Conservation (phyloP, 225 moss, liverwort and hornwort genomes). For the Pseudoscleropodium purum region DNA sequence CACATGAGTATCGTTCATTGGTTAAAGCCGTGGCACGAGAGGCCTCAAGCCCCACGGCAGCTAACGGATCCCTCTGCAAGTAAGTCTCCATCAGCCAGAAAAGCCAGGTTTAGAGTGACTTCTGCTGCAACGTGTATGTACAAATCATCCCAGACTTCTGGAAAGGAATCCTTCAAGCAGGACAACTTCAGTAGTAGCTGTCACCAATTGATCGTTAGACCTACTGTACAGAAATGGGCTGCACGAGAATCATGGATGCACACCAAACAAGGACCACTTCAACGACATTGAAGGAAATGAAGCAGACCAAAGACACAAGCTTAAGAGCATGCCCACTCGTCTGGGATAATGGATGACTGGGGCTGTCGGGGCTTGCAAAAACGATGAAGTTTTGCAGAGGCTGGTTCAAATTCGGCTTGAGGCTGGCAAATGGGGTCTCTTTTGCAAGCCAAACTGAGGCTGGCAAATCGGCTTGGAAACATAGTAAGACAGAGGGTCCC, state of each 20-base stretch:
- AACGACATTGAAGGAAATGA: not conserved
- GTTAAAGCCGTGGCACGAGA: not conserved
- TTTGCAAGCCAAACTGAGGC: no score
- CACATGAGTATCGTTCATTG: not conserved
- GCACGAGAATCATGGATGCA: not conserved
- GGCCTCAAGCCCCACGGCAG: no score
- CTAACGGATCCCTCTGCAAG: not conserved
- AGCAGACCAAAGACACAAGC: not conserved
- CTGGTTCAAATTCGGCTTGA: no score
- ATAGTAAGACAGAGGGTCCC: no score
- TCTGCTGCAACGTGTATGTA: not conserved
- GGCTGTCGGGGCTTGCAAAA: no score
- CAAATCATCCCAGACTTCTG: no score
- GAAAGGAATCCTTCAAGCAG: not conserved
- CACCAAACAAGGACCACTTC: not conserved
- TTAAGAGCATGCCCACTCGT: no score
- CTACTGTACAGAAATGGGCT: not conserved
- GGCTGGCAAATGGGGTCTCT: no score
- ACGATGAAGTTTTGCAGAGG: no score
- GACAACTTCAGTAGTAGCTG: no score
- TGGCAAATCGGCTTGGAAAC: no score
- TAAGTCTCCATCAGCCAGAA: not conserved
- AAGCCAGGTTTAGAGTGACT: not conserved
- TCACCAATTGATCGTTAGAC: not conserved
- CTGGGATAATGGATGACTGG: no score